Conservation (phyloP, 129 eudicot genomes). For the Tagetes erecta region DNA sequence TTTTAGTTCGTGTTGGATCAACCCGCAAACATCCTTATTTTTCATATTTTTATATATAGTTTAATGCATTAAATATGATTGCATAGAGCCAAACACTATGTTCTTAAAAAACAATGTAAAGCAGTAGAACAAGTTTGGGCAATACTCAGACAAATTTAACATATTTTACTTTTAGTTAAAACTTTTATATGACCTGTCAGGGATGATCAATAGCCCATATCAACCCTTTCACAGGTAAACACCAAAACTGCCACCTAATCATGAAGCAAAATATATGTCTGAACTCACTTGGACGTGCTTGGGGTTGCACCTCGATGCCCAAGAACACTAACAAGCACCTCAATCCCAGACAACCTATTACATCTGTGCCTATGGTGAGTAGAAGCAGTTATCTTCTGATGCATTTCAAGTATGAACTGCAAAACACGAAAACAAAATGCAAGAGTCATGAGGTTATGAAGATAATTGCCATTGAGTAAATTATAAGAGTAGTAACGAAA, state of each 20-base stretch:
- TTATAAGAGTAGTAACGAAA: slow-evolving; percentile 14
- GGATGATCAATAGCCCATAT: neutral
- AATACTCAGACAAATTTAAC: neutral
- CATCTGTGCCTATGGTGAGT: slow-evolving; percentile 70
- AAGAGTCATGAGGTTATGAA: slow-evolving; percentile 23
- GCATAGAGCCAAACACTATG: neutral
- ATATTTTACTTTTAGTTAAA: neutral
- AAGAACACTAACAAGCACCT: slow-evolving; percentile 80
- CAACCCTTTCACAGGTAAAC: neutral
- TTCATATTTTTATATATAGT: neutral
- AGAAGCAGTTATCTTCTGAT: slow-evolving; percentile 85
- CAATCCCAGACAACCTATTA: slow-evolving; percentile 80
- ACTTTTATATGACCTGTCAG: neutral
- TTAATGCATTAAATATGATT: slow-evolving; percentile 4
- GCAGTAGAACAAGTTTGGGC: neutral
- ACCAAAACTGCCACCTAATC: neutral
- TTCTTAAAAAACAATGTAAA: neutral
- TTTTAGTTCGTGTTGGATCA: neutral
- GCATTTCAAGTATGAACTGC: slow-evolving; percentile 89
- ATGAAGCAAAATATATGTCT: slow-evolving; percentile 12
- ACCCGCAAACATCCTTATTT: neutral
- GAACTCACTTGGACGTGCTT: slow-evolving; percentile 79
- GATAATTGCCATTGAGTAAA: neutral
- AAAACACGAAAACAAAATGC: slow-evolving; percentile 22
- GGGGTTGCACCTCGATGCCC: slow-evolving; percentile 81